Evolutionary conservation across 2,329 filamentous ascomycete species (phyloP), one percentile per base, ranked within the genome.

Genomic region (Sordariomycetes sp.): DNA sequence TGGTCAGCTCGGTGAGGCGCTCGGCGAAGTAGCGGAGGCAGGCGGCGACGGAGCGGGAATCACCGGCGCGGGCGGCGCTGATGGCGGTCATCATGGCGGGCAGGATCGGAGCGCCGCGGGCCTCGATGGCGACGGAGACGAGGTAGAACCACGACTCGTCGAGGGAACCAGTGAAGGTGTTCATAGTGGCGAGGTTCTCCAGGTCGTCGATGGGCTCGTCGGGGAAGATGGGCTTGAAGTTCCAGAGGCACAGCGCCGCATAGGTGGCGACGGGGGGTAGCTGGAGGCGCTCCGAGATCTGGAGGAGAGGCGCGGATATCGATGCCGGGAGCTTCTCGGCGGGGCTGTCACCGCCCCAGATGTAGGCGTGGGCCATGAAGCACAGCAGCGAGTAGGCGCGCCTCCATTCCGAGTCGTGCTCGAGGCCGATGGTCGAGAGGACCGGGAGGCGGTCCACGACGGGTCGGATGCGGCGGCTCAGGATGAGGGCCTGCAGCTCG

Each of bases 101-200:
- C 57, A 99, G 86, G 59, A 92, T 88, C 3, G 91, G 89, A 0
- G 87, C 94, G 28, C 90, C 93, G 59, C 90, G 87, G 58, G 92
- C 91, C 73, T 99, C 94, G 62, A 99, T 97, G 61, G 93, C 94
- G 3, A 97, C 89, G 0, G 91, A 97, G 57, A 97, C 85, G 14
- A 99, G 79, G 70, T 97, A 99, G 70, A 99, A 99, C 94, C 94
- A 99, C 62, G 94, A 96, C 74, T 99, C 94, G 69, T 99, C 94
- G 58, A 96, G 78, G 8, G 91, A 92, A 55, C 94, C 94, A 18
- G 94, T 97, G 68, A 97, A 95, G 18, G 94, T 97, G 66, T 86
- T 84, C 61, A 97, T 79, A 2, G 90, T 94, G 48, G 90, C 86
- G 59, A 99, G 80, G 66, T 99, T 97, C 67, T 94, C 87, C 53